Evolutionary conservation across 2,329 filamentous ascomycete genomes (phyloP).

Genomic region (Calonectria pseudoreteaudii): DNA sequence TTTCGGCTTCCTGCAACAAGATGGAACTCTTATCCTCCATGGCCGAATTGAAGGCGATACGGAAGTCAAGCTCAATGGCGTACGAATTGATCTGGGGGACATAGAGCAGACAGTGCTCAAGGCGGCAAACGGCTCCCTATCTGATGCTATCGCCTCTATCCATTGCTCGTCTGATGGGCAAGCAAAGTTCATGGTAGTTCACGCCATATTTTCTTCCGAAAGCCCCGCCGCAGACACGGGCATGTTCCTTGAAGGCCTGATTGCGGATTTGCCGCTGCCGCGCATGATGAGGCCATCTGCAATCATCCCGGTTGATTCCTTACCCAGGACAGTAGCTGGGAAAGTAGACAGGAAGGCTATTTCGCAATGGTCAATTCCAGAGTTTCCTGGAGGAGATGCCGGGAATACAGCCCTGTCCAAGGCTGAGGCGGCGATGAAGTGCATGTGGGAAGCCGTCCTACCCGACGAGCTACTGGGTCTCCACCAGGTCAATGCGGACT

Average conservation of each 20-base stretch:
- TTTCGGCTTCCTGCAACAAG: conserved; percentile 33
- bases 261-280: conserved; percentile 41
- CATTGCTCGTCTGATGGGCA: neutral
- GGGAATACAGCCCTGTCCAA: neutral
- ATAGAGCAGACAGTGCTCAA: conserved; percentile 25
- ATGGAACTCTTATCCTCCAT: conserved; percentile 50
- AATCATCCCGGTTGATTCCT: conserved; percentile 38
- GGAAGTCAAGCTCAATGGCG: conserved; percentile 58
- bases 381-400: neutral
- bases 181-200: conserved; percentile 41
- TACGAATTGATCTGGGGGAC: conserved; percentile 61
- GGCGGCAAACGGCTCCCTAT: conserved; percentile 1
- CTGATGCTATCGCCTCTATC: conserved; percentile 18
- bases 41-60: conserved; percentile 56
- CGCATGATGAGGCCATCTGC: conserved; percentile 49
- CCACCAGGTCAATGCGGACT: conserved; percentile 20
- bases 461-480: conserved; percentile 27
- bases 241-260: neutral
- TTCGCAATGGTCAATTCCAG: conserved; percentile 35
- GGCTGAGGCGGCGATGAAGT: conserved; percentile 13
- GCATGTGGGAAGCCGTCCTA: conserved; percentile 31
- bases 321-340: conserved; percentile 45
- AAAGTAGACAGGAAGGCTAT: conserved; percentile 48
- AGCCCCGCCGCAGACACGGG: neutral
- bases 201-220: conserved; percentile 40